Conservation (phyloP, 441 rosid genomes). For the Arabidopsis hybrid region DNA sequence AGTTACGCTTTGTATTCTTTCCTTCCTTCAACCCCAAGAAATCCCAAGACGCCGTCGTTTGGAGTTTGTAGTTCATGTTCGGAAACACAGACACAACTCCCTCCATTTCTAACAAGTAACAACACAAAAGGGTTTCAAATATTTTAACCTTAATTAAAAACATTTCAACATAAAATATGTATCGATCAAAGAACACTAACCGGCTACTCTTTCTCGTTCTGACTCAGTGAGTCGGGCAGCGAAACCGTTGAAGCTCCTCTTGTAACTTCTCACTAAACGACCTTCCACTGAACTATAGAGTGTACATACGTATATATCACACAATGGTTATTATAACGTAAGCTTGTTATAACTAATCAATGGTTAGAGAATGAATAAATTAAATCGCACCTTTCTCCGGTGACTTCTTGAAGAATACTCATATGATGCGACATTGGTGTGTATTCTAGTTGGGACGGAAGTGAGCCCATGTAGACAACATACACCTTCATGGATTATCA, state of each 20-base stretch:
- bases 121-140: not conserved
- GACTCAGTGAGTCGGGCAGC: constrained; percentile 27
- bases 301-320: too few relatives aligned
- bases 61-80: constrained; percentile 8
- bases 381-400: too few relatives aligned
- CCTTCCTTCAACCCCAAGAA: constrained; percentile 39
- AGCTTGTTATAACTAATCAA: not conserved
- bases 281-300: constrained; percentile 23
- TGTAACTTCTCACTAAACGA: too few relatives aligned
- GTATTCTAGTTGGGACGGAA: too few relatives aligned
- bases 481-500: too few relatives aligned
- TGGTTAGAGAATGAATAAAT: too few relatives aligned
- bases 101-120: constrained; percentile 38
- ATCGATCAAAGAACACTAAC: constrained; percentile 16
- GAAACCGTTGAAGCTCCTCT: constrained; percentile 46
- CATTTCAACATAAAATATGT: not conserved
- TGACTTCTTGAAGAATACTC: too few relatives aligned
- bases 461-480: too few relatives aligned
- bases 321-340: too few relatives aligned
- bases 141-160: not conserved
- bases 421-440: too few relatives aligned
- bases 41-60: constrained; percentile 39
- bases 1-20: not conserved
- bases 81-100: constrained; percentile 45
- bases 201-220: constrained; percentile 22